Evolutionary conservation across 2,329 filamentous ascomycete species (phyloP).

Genomic region (Rutstroemia sydowiana): DNA sequence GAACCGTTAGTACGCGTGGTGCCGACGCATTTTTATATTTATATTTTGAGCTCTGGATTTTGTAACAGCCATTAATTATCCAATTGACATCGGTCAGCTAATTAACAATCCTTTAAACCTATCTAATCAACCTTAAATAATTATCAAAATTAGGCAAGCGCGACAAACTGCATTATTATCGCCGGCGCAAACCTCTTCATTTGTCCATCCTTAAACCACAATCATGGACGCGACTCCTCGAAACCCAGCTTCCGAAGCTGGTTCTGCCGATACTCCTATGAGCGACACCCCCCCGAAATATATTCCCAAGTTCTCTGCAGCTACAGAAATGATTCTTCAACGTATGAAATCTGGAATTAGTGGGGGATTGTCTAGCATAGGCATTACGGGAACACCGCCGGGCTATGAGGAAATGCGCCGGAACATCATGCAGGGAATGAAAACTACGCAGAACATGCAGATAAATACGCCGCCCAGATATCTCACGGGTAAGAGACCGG

Average conservation of each 20-base stretch:
- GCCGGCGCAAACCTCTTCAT: constrained; percentile 24
- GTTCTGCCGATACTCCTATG: constrained; percentile 1
- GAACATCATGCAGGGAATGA: constrained; percentile 30
- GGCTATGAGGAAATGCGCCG: constrained; percentile 31
- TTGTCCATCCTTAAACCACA: not conserved
- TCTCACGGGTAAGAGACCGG: constrained; percentile 13
- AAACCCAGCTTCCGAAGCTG: constrained; percentile 15
- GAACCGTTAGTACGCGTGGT: constrained; percentile 7
- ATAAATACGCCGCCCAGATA: constrained; percentile 21
- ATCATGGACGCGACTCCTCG: constrained; percentile 25
- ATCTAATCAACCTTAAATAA: constrained; percentile 5
- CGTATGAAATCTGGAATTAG: constrained; percentile 27
- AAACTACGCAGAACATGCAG: constrained; percentile 30
- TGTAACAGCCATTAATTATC: constrained; percentile 2
- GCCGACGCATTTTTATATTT: not conserved
- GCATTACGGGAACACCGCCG: constrained; percentile 24
- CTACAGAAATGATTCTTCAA: constrained; percentile 32
- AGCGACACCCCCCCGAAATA: constrained; percentile 27
- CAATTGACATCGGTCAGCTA: constrained; percentile 19
- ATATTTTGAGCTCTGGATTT: not conserved
- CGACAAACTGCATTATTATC: not conserved
- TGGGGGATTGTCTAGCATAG: constrained; percentile 21
- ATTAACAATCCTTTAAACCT: not conserved
- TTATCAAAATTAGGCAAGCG: not conserved
- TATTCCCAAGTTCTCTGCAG: constrained; percentile 30